Evolutionary conservation across 768 basidiomycete genomes (phyloP).

Genomic region (Coprinellus micaceus): DNA sequence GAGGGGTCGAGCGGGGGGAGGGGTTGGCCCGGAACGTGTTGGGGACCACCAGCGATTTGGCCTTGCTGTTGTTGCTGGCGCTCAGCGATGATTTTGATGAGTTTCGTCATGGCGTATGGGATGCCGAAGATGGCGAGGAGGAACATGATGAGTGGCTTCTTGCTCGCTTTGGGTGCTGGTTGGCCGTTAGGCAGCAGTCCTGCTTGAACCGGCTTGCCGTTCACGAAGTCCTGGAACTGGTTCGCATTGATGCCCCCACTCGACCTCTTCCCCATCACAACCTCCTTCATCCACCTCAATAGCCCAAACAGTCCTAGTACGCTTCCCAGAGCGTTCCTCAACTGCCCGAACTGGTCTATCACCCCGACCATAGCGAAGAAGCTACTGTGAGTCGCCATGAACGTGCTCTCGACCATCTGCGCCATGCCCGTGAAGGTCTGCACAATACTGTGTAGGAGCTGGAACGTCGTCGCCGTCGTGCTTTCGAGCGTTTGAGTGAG

Average conservation of each 20-base stretch:
- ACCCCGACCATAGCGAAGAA: slow-evolving; percentile 98
- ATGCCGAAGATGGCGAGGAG: slow-evolving; percentile 90
- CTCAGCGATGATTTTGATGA: slow-evolving; percentile 73
- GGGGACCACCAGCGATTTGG: too few species aligned
- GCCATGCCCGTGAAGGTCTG: slow-evolving; percentile 93
- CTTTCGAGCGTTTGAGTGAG: slow-evolving; percentile 86
- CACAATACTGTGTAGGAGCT: slow-evolving; percentile 90
- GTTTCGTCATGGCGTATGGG: slow-evolving; percentile 89
- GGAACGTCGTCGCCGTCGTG: slow-evolving; percentile 89
- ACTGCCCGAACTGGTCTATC: slow-evolving; percentile 88
- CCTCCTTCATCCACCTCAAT: slow-evolving; percentile 76
- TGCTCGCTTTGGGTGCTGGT: slow-evolving; percentile 58
- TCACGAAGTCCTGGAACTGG: slow-evolving; percentile 77
- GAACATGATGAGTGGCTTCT: slow-evolving; percentile 91
- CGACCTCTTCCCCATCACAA: slow-evolving; percentile 41
- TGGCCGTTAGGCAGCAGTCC: slow-evolving; percentile 21
- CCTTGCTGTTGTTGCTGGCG: slow-evolving; percentile 49
- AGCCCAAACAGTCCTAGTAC: slow-evolving; percentile 91
- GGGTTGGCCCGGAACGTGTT: slow-evolving; percentile 30
- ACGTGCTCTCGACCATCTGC: slow-evolving; percentile 96
- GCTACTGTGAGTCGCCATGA: slow-evolving; percentile 93
- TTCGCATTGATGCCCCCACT: slow-evolving; percentile 39
- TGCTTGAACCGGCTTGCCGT: slow-evolving; percentile 55
- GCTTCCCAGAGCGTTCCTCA: slow-evolving; percentile 89
- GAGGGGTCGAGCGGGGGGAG: slow-evolving; percentile 71